A percentile compares a stretch with the other conserved stretches of the same genome.
These are phyloP conservation scores for Auxenochlorella pyrenoidosa DNA, from an alignment of 139 green algal species.

Conservation along the genomic window DNA sequence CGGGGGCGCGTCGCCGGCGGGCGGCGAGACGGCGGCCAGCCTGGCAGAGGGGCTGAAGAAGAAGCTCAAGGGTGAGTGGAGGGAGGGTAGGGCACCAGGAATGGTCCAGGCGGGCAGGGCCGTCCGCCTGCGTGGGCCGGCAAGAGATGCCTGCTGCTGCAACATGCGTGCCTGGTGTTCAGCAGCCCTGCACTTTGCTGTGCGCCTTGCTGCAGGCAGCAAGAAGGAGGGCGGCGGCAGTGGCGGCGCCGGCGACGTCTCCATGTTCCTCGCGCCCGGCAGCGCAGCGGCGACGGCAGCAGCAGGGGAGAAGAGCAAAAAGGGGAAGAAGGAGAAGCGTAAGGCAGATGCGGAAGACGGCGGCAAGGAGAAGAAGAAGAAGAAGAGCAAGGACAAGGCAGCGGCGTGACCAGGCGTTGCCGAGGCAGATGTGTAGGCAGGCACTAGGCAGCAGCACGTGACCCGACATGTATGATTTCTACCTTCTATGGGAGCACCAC, in stretches of 20 bases:
- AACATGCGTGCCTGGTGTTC: background rate
- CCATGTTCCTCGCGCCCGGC: constrained; percentile 16
- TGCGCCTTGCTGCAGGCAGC: background rate
- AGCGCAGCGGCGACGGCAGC: constrained; percentile 6
- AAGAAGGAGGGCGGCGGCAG: background rate
- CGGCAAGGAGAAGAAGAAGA: constrained; percentile 33
- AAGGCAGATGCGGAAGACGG: constrained; percentile 3
- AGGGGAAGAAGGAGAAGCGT: constrained; percentile 21
- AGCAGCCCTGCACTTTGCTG: background rate
- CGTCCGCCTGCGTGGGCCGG: background rate
- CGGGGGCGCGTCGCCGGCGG: constrained; percentile 2
- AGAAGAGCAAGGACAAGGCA: constrained; percentile 23
- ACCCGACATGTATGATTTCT: background rate
- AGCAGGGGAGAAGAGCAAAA: background rate
- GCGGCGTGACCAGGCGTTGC: background rate
- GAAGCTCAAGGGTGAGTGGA: constrained; percentile 48
- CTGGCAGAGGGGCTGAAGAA: constrained; percentile 65
- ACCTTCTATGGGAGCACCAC: background rate
- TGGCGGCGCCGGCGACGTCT: background rate
- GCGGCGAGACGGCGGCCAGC: constrained; percentile 19
- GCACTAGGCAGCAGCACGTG: background rate
- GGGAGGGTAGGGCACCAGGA: background rate
- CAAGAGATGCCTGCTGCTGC: background rate
- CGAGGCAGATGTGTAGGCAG: background rate
- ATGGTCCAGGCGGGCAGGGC: too few relatives aligned